phyloP scores from a whole-genome alignment of 2,329 filamentous ascomycete genomes.

The Rhynchosporium secalis region DNA sequence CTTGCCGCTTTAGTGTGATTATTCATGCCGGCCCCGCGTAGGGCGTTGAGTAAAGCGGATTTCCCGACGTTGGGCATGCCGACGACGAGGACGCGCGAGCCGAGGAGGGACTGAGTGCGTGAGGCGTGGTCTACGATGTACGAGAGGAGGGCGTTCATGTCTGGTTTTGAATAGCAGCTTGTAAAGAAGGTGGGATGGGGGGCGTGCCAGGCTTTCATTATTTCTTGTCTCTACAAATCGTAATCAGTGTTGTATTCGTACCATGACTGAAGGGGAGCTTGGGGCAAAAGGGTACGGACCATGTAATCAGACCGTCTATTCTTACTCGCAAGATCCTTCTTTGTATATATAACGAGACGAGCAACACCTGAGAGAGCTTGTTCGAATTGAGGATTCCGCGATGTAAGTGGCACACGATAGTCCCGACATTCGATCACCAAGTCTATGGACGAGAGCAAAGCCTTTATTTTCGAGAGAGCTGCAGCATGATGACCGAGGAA shows the following conservation, averaged over 20 bases:
- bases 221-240: slow-evolving; percentile 46
- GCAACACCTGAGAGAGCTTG: slow-evolving; percentile 69
- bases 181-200: slow-evolving; percentile 55
- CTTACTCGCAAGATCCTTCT: slow-evolving; percentile 69
- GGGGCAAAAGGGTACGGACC: slow-evolving; percentile 38
- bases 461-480: slow-evolving; percentile 80
- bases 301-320: slow-evolving; percentile 43
- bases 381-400: slow-evolving; percentile 88
- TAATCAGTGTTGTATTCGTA: not conserved
- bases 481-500: slow-evolving; percentile 90
- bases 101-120: slow-evolving; percentile 65
- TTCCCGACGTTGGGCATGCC: slow-evolving; percentile 99
- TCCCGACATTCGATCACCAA: slow-evolving; percentile 94
- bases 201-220: slow-evolving; percentile 54
- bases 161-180: slow-evolving; percentile 47
- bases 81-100: slow-evolving; percentile 82
- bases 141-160: slow-evolving; percentile 46
- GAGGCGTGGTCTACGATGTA: slow-evolving; percentile 52
- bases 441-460: slow-evolving; percentile 75
- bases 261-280: not conserved
- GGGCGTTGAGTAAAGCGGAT: slow-evolving; percentile 85
- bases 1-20: slow-evolving; percentile 65
- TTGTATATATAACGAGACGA: slow-evolving; percentile 87
- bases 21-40: slow-evolving; percentile 68
- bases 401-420: slow-evolving; percentile 84